Evolutionary conservation across 208 protist genomes (phyloP), one percentile per base, ranked within the genome.

Genomic region (Trypanosoma caninum): DNA sequence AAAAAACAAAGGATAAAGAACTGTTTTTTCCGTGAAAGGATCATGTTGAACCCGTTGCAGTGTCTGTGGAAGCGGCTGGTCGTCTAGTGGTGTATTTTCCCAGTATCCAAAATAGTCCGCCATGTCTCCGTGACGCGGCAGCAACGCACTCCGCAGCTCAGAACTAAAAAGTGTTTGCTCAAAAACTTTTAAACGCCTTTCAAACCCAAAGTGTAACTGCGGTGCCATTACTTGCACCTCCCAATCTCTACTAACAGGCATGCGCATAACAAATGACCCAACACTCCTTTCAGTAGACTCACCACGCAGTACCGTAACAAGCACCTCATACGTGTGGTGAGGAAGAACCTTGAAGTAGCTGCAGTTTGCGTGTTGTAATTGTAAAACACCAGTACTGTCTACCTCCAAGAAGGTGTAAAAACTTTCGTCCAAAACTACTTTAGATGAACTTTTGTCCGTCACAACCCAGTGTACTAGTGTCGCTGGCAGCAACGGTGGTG

Each of bases 121-220:
- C 14, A 23, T 28, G n/a, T 51, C 1, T 28, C 41, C 59, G 9
- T 51, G 46, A 30, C 13, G 38, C 2, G 67, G 59, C 27, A 75
- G 35, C 9, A 91, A 71, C n/a, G 78, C 84, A 25, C 40, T 53
- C 27, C 28, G 28, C 20, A 92, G 65, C 52, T 82, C 72, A n/a
- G 30, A n/a, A 25, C 65, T 59, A 6, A 25, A 8, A 44, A 76
- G 47, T 47, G 86, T 89, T 16, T 35, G 50, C 33, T 63, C 48
- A 4, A 55, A 70, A 14, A 87, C 51, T 5, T 57, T 65, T 40
- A 93, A 59, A 18, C 0, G 22, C 3, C 87, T 84, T 7, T 61
- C 57, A 41, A 82, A 66, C n/a, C 87, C 87, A 73, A 90, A 93
- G 72, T 93, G 87, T 16, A 75, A 69, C 34, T 41, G 27, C 8